Conservation (phyloP, 495 filamentous ascomycete species). For the Aspergillus leporis region DNA sequence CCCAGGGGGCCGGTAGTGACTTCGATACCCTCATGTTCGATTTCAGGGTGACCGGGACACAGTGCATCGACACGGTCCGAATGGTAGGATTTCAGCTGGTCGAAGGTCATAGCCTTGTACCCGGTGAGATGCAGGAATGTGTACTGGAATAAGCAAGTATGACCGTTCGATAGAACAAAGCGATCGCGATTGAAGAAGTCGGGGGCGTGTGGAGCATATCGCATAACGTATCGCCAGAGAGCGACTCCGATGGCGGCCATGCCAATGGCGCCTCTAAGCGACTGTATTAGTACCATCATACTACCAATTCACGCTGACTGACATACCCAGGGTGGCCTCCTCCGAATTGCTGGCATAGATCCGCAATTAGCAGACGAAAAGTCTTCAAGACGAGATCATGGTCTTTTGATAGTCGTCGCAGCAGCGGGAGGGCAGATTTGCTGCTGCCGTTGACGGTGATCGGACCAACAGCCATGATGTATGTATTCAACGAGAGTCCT, state of each 20-base stretch:
- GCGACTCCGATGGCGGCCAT: constrained; percentile 57
- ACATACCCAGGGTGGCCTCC: constrained; percentile 58
- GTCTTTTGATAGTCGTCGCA: constrained; percentile 31
- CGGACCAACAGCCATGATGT: constrained; percentile 19
- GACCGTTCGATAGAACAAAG: constrained; percentile 59
- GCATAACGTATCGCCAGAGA: constrained; percentile 54
- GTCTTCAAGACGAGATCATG: constrained; percentile 50
- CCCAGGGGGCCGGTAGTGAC: constrained; percentile 64
- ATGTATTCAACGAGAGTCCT: constrained; percentile 1
- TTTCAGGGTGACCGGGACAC: constrained; percentile 62
- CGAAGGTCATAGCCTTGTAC: constrained; percentile 59
- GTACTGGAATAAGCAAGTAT: constrained; percentile 62
- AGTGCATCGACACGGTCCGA: constrained; percentile 51
- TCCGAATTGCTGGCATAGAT: constrained; percentile 60
- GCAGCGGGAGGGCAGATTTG: constrained; percentile 23
- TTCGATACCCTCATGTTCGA: constrained; percentile 61
- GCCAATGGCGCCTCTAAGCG: constrained; percentile 48
- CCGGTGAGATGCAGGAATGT: constrained; percentile 57
- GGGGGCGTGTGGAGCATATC: constrained; percentile 47
- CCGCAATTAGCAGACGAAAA: constrained; percentile 57
- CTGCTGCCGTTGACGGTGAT: constrained; percentile 13
- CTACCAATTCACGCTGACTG: background rate
- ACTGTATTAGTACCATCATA: constrained; percentile 7
- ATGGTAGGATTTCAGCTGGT: constrained; percentile 62
- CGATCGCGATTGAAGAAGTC: constrained; percentile 54